Evolutionary conservation across 2,329 filamentous ascomycete genomes (phyloP), one percentile per base, ranked within the genome.

Genomic region (Stachybotrys chlorohalonatus): DNA sequence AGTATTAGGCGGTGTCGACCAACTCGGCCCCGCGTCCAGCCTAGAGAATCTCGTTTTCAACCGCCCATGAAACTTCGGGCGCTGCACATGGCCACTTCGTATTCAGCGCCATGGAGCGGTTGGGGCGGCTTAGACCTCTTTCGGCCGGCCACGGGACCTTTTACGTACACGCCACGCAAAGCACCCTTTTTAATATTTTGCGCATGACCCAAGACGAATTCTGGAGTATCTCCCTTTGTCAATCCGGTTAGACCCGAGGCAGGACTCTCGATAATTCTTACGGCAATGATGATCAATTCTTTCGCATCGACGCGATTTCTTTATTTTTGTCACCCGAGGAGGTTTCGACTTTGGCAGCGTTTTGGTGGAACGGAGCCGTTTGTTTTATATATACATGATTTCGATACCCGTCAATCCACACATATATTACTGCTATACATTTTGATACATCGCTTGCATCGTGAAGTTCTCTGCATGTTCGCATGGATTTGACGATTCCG

Each of bases 1-100:
- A 93, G 75, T 93, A 91, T 71, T 95, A 90, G 64, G 57, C 54
- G 36, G 9, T 42, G 13, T 42, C 36, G 36, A 9, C 36, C 36
- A 42, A 9, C 36, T 51, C 36, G 5, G 55, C 50, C 53, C 54
- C 53, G 55, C 57, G 51, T 49, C 55, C 56, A 53, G 56, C 52
- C 45, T 55, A 39, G 24, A 24, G 24, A 24, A 24, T 24, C 24
- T 24, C 24, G 24, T 24, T 24, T 24, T 24, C 4, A 24, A 4
- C 24, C 24, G 24, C 24, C 24, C 24, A 24, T 4, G 24, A 24
- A 2, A 4, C 24, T 2, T 24, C 24, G 24, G 2, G 24, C 24
- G 24, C 24, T 24, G 24, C 24, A 24, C 24, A 24, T 24, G 24
- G 24, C 24, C 24, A 24, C 24, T 24, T 24, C 24, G 24, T 4